Conservation (phyloP, 2,329 filamentous ascomycete species). For the Colletotrichum sp. region DNA sequence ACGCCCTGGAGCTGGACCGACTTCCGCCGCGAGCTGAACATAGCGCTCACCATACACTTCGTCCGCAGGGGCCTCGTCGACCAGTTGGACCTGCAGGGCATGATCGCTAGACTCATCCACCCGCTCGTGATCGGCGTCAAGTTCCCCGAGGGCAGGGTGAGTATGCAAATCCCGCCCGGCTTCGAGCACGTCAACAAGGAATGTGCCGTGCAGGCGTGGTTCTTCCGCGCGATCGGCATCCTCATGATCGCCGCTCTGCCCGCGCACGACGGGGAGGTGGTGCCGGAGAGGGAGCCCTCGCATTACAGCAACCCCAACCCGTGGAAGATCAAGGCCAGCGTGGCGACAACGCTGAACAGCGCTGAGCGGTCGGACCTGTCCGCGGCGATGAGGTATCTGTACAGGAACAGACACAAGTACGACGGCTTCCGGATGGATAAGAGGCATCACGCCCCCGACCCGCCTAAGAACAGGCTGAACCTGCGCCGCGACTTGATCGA, state of each 20-base stretch:
- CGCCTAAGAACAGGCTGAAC: not conserved
- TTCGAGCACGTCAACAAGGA: not conserved
- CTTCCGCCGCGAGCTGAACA: not conserved
- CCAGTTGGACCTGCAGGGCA: not conserved
- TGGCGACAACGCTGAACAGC: not conserved
- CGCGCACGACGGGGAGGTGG: not conserved
- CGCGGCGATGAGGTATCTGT: not conserved
- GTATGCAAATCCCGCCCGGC: not conserved
- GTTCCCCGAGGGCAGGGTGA: not conserved
- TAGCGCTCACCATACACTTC: not conserved
- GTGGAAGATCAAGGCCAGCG: not conserved
- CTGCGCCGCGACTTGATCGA: not conserved
- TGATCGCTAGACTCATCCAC: not conserved
- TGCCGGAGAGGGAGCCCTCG: not conserved
- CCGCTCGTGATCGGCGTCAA: not conserved
- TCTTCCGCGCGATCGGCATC: conserved; percentile 10
- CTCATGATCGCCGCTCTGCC: not conserved
- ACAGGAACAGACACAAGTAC: not conserved
- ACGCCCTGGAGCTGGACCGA: not conserved
- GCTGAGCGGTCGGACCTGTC: not conserved
- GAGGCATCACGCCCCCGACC: not conserved
- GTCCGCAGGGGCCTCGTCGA: not conserved
- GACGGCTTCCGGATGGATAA: not conserved
- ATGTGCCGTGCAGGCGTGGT: not conserved
- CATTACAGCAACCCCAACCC: not conserved